phyloP scores from a whole-genome alignment of 2,329 filamentous ascomycete species.

The Beauveria asiatica region DNA sequence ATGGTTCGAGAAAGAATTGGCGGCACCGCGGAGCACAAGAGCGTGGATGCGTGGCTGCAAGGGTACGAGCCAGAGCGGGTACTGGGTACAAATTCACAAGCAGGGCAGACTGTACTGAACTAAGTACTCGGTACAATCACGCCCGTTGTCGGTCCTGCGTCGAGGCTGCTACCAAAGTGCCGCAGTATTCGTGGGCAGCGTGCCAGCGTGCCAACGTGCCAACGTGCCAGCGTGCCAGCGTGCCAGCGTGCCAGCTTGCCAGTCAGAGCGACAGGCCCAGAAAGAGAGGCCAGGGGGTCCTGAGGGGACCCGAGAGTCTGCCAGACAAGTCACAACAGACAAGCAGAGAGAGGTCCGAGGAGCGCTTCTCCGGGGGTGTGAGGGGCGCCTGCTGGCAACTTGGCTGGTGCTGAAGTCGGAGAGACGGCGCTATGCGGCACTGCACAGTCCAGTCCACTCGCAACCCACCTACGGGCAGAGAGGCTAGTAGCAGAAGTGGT shows the following conservation, averaged over 20 bases:
- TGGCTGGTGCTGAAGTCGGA: background rate
- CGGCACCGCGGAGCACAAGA: slow-evolving; percentile 5
- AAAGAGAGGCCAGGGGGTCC: background rate
- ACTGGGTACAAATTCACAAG: background rate
- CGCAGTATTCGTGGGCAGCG: background rate
- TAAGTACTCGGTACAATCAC: background rate
- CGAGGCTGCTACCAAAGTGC: background rate
- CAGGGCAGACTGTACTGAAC: too few relatives aligned
- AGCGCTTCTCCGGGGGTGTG: slow-evolving; percentile 7
- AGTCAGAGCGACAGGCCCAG: background rate
- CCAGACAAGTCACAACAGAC: background rate
- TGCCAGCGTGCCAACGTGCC: background rate
- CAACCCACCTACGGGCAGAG: slow-evolving; percentile 2
- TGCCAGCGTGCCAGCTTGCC: background rate
- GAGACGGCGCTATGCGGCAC: slow-evolving; percentile 6
- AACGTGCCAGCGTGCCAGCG: too few relatives aligned
- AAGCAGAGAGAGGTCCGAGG: background rate
- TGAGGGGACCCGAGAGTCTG: background rate
- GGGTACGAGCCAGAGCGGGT: background rate
- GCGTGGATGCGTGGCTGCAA: background rate
- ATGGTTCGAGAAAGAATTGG: slow-evolving; percentile 7
- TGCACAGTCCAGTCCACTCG: background rate
- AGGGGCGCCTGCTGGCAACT: slow-evolving; percentile 1
- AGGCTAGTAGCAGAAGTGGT: background rate
- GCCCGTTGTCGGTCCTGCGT: slow-evolving; percentile 1